Percentiles rank a stretch among this genome's conserved stretches.
phyloP scores from a whole-genome alignment of 2,329 filamentous ascomycete genomes.

The Emmonsiellopsis sp. region DNA sequence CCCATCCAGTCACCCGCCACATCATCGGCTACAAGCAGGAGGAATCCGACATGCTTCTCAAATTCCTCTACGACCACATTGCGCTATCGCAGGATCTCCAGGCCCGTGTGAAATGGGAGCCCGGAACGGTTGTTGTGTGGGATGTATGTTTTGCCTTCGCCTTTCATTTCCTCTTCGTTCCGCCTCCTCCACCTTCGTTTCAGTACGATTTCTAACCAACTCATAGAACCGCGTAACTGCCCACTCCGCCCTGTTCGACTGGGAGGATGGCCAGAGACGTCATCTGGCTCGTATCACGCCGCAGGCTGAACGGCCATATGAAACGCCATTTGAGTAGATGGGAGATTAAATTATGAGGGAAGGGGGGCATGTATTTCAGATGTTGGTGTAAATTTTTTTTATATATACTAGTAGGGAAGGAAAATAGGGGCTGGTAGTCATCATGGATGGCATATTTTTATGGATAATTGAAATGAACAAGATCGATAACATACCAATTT shows the following conservation, averaged over 20 bases:
- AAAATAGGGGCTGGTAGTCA: no score
- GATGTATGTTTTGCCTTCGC: slow-evolving; percentile 42
- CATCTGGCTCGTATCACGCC: slow-evolving; percentile 77
- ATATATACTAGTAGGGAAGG: no score
- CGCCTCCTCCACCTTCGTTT: not conserved
- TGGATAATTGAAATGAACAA: no score
- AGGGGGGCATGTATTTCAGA: not conserved
- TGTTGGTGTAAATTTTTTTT: no score
- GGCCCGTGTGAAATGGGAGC: slow-evolving; percentile 65
- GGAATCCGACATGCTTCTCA: slow-evolving; percentile 68
- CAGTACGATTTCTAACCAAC: slow-evolving; percentile 6
- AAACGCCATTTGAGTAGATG: slow-evolving; percentile 51
- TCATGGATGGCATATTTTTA: no score
- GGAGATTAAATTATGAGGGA: not conserved
- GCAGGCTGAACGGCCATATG: slow-evolving; percentile 67
- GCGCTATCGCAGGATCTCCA: slow-evolving; percentile 65
- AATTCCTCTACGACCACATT: slow-evolving; percentile 70
- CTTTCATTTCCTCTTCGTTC: not conserved
- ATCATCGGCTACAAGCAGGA: slow-evolving; percentile 82
- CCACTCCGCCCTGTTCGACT: slow-evolving; percentile 73
- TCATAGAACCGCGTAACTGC: slow-evolving; percentile 60
- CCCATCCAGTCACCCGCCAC: slow-evolving; percentile 58
- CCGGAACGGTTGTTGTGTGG: slow-evolving; percentile 77
- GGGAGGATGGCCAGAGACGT: slow-evolving; percentile 67
- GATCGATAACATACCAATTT: no score